Conservation (phyloP, 805 yeast genomes). For the Ogataea henricii region DNA sequence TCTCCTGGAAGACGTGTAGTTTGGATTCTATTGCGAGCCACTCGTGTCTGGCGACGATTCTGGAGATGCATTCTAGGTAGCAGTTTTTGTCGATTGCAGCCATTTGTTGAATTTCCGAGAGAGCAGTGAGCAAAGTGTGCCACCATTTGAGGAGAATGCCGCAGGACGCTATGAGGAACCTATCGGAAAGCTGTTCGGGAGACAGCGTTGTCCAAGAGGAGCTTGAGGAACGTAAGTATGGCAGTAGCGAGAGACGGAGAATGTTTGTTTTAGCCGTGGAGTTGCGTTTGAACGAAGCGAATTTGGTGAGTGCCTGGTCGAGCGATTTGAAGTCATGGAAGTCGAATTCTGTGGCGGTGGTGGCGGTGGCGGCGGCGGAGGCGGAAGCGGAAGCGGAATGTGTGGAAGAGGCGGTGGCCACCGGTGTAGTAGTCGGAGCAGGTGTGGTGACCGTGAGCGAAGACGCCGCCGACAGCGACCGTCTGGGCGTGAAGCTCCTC, state of each 20-base stretch:
- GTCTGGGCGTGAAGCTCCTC: slow-evolving; percentile 9
- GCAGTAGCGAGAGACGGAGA: slow-evolving; percentile 48
- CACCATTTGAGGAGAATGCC: slow-evolving; percentile 49
- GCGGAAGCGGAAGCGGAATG: background rate
- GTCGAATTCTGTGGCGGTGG: slow-evolving; percentile 25
- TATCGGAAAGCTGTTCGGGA: slow-evolving; percentile 10
- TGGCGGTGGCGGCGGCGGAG: background rate
- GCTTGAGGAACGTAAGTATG: slow-evolving; percentile 39
- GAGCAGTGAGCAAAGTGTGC: slow-evolving; percentile 43
- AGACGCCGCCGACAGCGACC: slow-evolving; percentile 19
- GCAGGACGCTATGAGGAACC: slow-evolving; percentile 12
- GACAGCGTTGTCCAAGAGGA: slow-evolving; percentile 16
- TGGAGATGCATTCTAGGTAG: slow-evolving; percentile 54
- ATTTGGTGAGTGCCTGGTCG: slow-evolving; percentile 47
- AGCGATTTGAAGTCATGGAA: slow-evolving; percentile 36
- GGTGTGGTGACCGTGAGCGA: slow-evolving; percentile 10
- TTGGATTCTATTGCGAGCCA: slow-evolving; percentile 37
- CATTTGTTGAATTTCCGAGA: slow-evolving; percentile 36
- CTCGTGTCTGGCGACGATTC: slow-evolving; percentile 49
- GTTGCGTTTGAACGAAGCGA: slow-evolving; percentile 39
- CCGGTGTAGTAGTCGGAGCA: background rate
- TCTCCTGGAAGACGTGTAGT: slow-evolving; percentile 22
- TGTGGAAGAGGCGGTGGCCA: background rate
- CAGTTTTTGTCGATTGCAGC: slow-evolving; percentile 52
- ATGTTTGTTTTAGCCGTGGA: slow-evolving; percentile 47